A percentile compares a stretch with the other conserved stretches of the same genome.
These are phyloP conservation scores for Infundibulicybe gibba DNA, from an alignment of 768 basidiomycete genomes.

Conservation along the genomic window DNA sequence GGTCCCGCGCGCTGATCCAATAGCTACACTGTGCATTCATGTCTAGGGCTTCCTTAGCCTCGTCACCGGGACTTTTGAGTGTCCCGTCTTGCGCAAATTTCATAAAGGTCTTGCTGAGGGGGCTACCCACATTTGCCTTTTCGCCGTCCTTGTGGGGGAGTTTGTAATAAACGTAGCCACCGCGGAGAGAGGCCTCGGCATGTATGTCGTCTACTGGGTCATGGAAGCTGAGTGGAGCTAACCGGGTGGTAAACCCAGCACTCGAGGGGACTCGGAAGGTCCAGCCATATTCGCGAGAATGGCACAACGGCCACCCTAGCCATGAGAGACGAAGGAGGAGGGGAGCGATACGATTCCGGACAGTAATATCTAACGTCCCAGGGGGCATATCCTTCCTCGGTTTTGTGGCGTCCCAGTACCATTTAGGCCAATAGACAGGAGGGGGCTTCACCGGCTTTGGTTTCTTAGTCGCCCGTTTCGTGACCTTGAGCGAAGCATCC, in stretches of 20 bases:
- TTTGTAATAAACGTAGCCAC: slow-evolving; percentile 75
- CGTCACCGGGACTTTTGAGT: slow-evolving; percentile 75
- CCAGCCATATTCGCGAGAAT: slow-evolving; percentile 90
- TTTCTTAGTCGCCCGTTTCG: slow-evolving; percentile 24
- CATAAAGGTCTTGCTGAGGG: slow-evolving; percentile 86
- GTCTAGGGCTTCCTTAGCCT: slow-evolving; percentile 81
- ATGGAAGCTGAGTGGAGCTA: slow-evolving; percentile 50
- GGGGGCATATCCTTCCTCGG: slow-evolving; percentile 65
- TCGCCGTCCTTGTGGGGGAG: slow-evolving; percentile 97
- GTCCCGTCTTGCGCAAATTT: slow-evolving; percentile 86
- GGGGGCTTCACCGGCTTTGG: slow-evolving; percentile 36
- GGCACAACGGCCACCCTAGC: slow-evolving; percentile 80
- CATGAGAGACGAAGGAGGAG: slow-evolving; percentile 85
- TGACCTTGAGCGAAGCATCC: slow-evolving; percentile 4
- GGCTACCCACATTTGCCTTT: slow-evolving; percentile 91
- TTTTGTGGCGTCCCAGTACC: slow-evolving; percentile 90
- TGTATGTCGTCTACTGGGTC: slow-evolving; percentile 61
- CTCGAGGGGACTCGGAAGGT: slow-evolving; percentile 70
- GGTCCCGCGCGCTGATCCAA: slow-evolving; percentile 93
- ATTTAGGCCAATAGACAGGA: slow-evolving; percentile 83
- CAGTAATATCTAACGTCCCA: slow-evolving; percentile 81
- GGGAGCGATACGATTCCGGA: slow-evolving; percentile 79
- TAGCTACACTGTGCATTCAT: slow-evolving; percentile 96
- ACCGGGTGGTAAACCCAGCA: slow-evolving; percentile 41
- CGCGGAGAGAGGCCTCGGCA: slow-evolving; percentile 41